Percentiles rank a stretch among this genome's conserved stretches.
Conservation (phyloP, 2,329 filamentous ascomycete genomes). For the Pseudogymnoascus sp. region DNA sequence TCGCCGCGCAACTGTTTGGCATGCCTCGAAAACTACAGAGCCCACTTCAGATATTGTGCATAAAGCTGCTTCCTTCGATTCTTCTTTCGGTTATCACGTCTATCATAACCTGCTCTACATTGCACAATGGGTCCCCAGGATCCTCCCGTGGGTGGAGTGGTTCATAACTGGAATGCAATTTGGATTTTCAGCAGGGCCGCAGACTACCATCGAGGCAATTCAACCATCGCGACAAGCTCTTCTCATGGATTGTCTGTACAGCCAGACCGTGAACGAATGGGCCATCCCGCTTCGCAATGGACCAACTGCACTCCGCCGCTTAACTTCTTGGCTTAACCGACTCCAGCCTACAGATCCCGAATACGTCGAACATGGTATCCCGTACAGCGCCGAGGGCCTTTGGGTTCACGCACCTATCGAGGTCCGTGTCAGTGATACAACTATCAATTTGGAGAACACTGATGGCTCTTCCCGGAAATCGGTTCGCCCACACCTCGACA, state of each 20-base stretch:
- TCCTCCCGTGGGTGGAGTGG: constrained; percentile 87
- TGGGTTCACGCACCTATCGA: constrained; percentile 89
- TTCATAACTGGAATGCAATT: constrained; percentile 98
- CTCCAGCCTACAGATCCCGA: constrained; percentile 53
- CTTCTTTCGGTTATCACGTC: constrained; percentile 71
- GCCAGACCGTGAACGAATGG: constrained; percentile 99
- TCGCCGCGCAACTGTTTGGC: constrained; percentile 80
- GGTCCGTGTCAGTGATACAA: constrained; percentile 74
- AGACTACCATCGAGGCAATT: constrained; percentile 61
- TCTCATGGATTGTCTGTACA: constrained; percentile 95
- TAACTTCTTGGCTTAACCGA: constrained; percentile 76
- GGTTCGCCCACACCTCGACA: constrained; percentile 62
- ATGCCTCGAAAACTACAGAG: constrained; percentile 67
- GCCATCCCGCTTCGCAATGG: constrained; percentile 79
- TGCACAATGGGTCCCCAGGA: constrained; percentile 65
- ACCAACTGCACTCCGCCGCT: constrained; percentile 73
- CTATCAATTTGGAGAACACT: constrained; percentile 29
- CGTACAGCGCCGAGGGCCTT: constrained; percentile 68
- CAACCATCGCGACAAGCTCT: constrained; percentile 73
- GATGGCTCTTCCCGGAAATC: constrained; percentile 16
- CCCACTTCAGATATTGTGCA: constrained; percentile 46
- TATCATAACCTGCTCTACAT: constrained; percentile 88
- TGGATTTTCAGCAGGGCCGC: constrained; percentile 66
- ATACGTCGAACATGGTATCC: constrained; percentile 61
- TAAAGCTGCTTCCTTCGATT: constrained; percentile 67